Conservation (phyloP, 768 basidiomycete genomes). For the Leccinum boreale region DNA sequence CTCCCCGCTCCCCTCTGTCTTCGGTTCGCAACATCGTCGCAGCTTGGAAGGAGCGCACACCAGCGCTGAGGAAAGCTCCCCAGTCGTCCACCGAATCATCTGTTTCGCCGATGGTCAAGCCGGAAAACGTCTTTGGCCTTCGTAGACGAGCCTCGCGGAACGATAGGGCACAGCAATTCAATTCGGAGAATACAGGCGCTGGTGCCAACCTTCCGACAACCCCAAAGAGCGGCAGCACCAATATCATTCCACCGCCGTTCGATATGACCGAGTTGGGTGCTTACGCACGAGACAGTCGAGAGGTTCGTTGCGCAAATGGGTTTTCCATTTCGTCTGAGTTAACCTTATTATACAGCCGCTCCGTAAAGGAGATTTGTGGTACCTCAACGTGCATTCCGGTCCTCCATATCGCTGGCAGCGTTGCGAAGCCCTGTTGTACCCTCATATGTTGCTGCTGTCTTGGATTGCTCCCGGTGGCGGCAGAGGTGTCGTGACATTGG, state of each 20-base stretch:
- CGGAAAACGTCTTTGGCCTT: constrained; percentile 34
- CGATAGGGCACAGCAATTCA: constrained; percentile 17
- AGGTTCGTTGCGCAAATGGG: constrained; percentile 32
- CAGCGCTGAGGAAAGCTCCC: constrained; percentile 31
- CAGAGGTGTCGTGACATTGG: constrained; percentile 80
- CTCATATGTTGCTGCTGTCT: constrained; percentile 78
- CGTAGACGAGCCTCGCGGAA: constrained; percentile 30
- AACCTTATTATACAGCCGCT: constrained; percentile 56
- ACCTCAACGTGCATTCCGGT: constrained; percentile 84
- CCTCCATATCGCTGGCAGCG: constrained; percentile 79
- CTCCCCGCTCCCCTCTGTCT: constrained; percentile 67
- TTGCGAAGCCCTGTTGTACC: constrained; percentile 79
- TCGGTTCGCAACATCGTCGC: constrained; percentile 78
- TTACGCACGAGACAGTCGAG: constrained; percentile 39
- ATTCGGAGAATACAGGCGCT: constrained; percentile 9
- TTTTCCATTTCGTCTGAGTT: constrained; percentile 3
- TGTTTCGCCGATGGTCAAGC: constrained; percentile 32
- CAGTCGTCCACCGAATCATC: constrained; percentile 40
- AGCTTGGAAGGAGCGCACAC: constrained; percentile 77
- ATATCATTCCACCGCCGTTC: constrained; percentile 42
- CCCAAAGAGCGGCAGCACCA: constrained; percentile 29
- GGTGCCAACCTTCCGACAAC: constrained; percentile 19
- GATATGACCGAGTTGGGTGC: constrained; percentile 46
- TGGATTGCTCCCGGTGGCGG: constrained; percentile 86
- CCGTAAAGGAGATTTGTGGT: constrained; percentile 84